Conservation (phyloP, 2,329 filamentous ascomycete genomes). For the Colletotrichum limetticola region DNA sequence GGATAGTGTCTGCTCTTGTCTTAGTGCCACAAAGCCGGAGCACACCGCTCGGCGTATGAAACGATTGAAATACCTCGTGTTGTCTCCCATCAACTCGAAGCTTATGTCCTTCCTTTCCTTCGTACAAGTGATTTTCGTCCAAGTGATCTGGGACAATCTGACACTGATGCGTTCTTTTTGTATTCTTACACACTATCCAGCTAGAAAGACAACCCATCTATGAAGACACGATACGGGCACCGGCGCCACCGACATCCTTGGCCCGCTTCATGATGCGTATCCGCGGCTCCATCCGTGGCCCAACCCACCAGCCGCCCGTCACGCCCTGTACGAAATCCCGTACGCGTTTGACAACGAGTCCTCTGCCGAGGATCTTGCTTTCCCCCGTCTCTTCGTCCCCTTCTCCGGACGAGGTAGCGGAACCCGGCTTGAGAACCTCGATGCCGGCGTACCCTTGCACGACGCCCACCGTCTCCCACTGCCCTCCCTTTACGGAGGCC, state of each 20-base stretch:
- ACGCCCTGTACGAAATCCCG: constrained; percentile 53
- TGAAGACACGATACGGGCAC: constrained; percentile 22
- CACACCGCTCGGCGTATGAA: constrained; percentile 10
- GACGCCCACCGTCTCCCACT: constrained; percentile 67
- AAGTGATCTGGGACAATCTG: too few species aligned
- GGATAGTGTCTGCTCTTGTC: constrained; percentile 25
- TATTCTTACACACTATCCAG: not conserved
- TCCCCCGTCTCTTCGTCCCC: constrained; percentile 31
- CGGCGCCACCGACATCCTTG: constrained; percentile 33
- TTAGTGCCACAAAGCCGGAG: constrained; percentile 15
- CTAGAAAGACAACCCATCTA: not conserved
- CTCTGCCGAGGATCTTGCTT: constrained; percentile 56
- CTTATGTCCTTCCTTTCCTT: too few species aligned
- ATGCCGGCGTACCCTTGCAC: constrained; percentile 69
- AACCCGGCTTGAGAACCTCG: constrained; percentile 65
- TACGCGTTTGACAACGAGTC: constrained; percentile 49
- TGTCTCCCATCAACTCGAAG: not conserved
- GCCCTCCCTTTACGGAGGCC: constrained; percentile 54
- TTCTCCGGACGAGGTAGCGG: constrained; percentile 14
- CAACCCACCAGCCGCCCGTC: constrained; percentile 73
- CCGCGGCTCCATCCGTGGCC: constrained; percentile 68
- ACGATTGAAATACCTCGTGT: not conserved
- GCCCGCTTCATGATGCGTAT: constrained; percentile 60
- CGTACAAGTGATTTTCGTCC: not conserved
- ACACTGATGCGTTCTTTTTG: not conserved